Conservation (phyloP, 495 filamentous ascomycete species). For the Cercophora scortea region DNA sequence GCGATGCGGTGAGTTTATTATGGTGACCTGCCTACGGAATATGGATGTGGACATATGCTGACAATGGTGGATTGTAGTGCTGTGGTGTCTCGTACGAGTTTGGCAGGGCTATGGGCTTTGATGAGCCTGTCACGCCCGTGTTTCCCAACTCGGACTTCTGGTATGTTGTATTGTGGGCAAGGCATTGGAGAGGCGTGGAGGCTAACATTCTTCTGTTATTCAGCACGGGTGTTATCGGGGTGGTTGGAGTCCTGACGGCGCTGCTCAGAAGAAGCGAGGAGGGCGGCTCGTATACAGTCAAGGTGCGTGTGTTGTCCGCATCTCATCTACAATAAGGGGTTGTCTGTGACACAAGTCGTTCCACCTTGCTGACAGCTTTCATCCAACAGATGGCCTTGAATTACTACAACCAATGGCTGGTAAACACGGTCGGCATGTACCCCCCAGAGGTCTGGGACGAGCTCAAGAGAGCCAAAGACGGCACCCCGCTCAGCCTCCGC, state of each 20-base stretch:
- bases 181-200: not conserved
- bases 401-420: conserved; percentile 1
- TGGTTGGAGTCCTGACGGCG: not conserved
- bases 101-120: conserved; percentile 49
- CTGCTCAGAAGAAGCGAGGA: not conserved
- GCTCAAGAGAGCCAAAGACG: not conserved
- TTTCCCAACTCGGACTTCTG: conserved; percentile 61
- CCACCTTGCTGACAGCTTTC: not conserved
- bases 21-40: too few species aligned
- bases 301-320: not conserved
- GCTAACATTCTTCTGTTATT: not conserved
- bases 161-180: not conserved
- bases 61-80: conserved; percentile 5
- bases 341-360: not conserved
- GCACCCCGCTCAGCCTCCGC: not conserved
- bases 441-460: not conserved
- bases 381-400: not conserved
- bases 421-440: not conserved
- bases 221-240: not conserved
- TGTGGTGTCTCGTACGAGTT: conserved; percentile 48
- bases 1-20: conserved; percentile 30
- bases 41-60: not conserved
- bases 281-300: not conserved
- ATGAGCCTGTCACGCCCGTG: conserved; percentile 52
- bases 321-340: too few species aligned